Conservation (phyloP, 2,329 filamentous ascomycete species). For the Ophiostoma fasciatum region DNA sequence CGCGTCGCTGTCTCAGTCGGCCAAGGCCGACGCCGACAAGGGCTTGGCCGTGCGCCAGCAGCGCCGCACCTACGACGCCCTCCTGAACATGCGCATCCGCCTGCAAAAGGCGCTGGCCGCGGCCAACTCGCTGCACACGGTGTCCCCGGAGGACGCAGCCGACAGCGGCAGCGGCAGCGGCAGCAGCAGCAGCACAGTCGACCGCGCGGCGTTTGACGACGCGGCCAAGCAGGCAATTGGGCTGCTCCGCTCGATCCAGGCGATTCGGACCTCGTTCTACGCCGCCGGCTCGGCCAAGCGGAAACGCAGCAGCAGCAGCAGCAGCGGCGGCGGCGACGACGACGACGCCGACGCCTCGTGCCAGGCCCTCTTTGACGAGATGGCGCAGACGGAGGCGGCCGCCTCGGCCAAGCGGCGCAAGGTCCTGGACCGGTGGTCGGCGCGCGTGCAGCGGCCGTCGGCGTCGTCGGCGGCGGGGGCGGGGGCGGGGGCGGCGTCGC, state of each 20-base stretch:
- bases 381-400: slow-evolving; percentile 49
- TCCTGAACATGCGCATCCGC: slow-evolving; percentile 82
- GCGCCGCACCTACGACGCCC: slow-evolving; percentile 69
- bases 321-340: background rate
- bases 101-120: slow-evolving; percentile 81
- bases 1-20: slow-evolving; percentile 45
- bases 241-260: slow-evolving; percentile 68
- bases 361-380: slow-evolving; percentile 56
- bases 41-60: slow-evolving; percentile 77
- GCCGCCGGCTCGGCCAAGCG: slow-evolving; percentile 21
- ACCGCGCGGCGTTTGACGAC: slow-evolving; percentile 51
- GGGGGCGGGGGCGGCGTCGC: slow-evolving; percentile 36
- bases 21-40: slow-evolving; percentile 67
- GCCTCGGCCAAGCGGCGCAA: slow-evolving; percentile 48
- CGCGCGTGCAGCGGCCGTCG: slow-evolving; percentile 51
- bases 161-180: too few species aligned
- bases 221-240: slow-evolving; percentile 50
- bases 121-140: slow-evolving; percentile 53
- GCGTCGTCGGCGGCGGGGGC: slow-evolving; percentile 29
- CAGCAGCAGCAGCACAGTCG: slow-evolving; percentile 5
- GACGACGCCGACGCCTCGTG: slow-evolving; percentile 23
- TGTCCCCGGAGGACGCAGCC: slow-evolving; percentile 26
- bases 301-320: slow-evolving; percentile 22
- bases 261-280: slow-evolving; percentile 48
- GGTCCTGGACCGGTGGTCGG: slow-evolving; percentile 80